Conservation (phyloP, 1,139 yeast species). For the Suhomyces bokatorum region DNA sequence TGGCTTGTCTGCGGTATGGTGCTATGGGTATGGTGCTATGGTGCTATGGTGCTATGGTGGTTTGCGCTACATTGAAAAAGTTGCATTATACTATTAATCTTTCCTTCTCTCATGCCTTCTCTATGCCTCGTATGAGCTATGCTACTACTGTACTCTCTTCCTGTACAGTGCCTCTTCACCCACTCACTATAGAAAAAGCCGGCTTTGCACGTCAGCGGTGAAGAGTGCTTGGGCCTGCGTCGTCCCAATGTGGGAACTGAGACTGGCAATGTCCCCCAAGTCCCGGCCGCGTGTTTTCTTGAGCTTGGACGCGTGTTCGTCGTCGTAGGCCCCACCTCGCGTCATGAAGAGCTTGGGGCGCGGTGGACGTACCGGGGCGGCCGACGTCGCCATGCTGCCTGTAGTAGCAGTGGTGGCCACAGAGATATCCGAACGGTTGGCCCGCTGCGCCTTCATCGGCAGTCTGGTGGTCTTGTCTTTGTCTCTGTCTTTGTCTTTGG, state of each 20-base stretch:
- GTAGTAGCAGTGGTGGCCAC: neutral
- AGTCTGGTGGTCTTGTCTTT: conserved; percentile 1
- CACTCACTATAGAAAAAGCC: conserved; percentile 8
- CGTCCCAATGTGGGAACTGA: conserved; percentile 16
- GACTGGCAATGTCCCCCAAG: conserved; percentile 8
- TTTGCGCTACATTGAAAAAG: no score
- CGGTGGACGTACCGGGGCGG: neutral
- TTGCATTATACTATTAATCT: no score
- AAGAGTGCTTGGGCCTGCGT: conserved; percentile 23
- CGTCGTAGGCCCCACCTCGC: conserved; percentile 5
- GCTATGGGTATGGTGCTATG: no score
- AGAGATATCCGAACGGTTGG: neutral
- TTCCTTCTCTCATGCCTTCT: no score
- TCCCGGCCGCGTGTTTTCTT: conserved; percentile 13
- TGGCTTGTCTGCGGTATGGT: no score
- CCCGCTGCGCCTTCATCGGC: conserved; percentile 2
- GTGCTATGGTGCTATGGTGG: no score
- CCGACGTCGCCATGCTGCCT: neutral
- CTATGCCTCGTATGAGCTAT: no score
- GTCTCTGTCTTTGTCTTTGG: conserved; percentile 4
- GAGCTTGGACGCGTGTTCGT: conserved; percentile 11
- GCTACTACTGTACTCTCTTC: no score
- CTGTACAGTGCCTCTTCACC: no score
- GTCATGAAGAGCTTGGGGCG: conserved; percentile 1
- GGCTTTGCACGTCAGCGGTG: conserved; percentile 24